Percentiles rank a stretch among this genome's conserved stretches.
Conservation (phyloP, 108 stramenopile species). For the Fistulifera pelliculosa region DNA sequence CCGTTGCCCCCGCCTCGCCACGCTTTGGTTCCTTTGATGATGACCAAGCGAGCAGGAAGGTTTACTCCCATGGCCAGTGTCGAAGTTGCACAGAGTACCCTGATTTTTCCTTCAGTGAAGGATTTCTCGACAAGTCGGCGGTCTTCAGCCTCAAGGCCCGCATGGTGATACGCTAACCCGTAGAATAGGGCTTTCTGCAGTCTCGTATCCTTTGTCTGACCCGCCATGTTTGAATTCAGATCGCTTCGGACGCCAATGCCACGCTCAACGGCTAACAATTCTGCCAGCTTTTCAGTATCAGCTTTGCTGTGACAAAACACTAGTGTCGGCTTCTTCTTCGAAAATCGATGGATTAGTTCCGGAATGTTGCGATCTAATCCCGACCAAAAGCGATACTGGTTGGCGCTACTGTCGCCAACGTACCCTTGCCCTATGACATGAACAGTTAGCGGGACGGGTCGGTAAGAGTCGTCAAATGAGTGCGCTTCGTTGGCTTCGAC, state of each 20-base stretch:
- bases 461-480: slow-evolving; percentile 77
- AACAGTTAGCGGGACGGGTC: slow-evolving; percentile 83
- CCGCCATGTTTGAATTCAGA: slow-evolving; percentile 13
- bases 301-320: slow-evolving; percentile 94
- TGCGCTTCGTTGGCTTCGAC: slow-evolving; percentile 75
- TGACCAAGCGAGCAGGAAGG: slow-evolving; percentile 90
- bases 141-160: slow-evolving; percentile 62
- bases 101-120: slow-evolving; percentile 60
- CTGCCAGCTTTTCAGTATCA: slow-evolving; percentile 72
- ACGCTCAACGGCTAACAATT: slow-evolving; percentile 36
- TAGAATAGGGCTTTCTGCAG: slow-evolving; percentile 51
- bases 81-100: slow-evolving; percentile 85
- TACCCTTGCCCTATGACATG: slow-evolving; percentile 64
- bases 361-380: slow-evolving; percentile 65
- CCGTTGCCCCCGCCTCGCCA: slow-evolving; percentile 82
- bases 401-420: slow-evolving; percentile 39
- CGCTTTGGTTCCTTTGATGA: slow-evolving; percentile 86
- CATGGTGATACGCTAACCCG: slow-evolving; percentile 89
- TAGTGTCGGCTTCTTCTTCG: slow-evolving; percentile 74
- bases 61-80: slow-evolving; percentile 97
- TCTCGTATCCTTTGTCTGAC: slow-evolving; percentile 26
- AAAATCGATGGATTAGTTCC: slow-evolving; percentile 57
- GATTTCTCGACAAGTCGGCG: slow-evolving; percentile 69
- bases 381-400: slow-evolving; percentile 83
- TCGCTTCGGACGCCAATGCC: slow-evolving; percentile 11